A percentile compares a stretch with the other conserved stretches of the same genome.
Evolutionary conservation across 2,329 filamentous ascomycete species (phyloP).

Genomic region (Sphaerostilbella broomeana): DNA sequence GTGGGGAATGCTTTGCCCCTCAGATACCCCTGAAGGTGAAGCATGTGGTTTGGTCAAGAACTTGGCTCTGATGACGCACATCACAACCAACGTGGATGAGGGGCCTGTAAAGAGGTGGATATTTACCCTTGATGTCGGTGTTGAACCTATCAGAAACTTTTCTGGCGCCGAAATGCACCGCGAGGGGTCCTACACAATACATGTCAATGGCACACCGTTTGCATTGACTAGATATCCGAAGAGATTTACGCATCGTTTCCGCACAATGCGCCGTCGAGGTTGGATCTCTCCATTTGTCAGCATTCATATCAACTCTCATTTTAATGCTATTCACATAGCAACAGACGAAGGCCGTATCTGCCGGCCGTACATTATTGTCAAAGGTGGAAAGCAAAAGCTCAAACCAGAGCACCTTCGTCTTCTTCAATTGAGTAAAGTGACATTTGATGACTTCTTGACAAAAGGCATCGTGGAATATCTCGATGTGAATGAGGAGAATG

Average conservation of each 20-base stretch:
- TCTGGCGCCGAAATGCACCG: constrained; percentile 79
- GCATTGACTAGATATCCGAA: constrained; percentile 83
- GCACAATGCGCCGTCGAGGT: constrained; percentile 79
- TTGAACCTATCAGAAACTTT: constrained; percentile 64
- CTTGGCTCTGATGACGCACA: constrained; percentile 96
- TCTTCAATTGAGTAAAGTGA: constrained; percentile 73
- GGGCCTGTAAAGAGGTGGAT: constrained; percentile 81
- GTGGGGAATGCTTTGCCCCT: constrained; percentile 95
- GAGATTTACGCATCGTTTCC: constrained; percentile 76
- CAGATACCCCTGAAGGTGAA: constrained; percentile 97
- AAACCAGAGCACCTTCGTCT: constrained; percentile 71
- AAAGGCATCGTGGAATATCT: constrained; percentile 91
- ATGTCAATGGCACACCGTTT: constrained; percentile 91
- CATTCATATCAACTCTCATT: constrained; percentile 91
- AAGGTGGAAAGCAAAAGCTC: constrained; percentile 77
- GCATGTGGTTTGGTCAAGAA: constrained; percentile 98
- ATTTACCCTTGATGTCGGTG: constrained; percentile 78
- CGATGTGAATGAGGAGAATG: constrained; percentile 97
- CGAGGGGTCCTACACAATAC: constrained; percentile 79
- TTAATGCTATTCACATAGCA: constrained; percentile 86
- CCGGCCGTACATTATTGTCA: constrained; percentile 89
- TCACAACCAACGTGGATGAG: constrained; percentile 94
- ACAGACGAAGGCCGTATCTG: constrained; percentile 97
- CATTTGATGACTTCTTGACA: constrained; percentile 90
- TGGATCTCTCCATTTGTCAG: constrained; percentile 94